These are phyloP conservation scores for Oryza meyeriana DNA, from an alignment of 176 grass and related monocot genomes.

Conservation along the genomic window DNA sequence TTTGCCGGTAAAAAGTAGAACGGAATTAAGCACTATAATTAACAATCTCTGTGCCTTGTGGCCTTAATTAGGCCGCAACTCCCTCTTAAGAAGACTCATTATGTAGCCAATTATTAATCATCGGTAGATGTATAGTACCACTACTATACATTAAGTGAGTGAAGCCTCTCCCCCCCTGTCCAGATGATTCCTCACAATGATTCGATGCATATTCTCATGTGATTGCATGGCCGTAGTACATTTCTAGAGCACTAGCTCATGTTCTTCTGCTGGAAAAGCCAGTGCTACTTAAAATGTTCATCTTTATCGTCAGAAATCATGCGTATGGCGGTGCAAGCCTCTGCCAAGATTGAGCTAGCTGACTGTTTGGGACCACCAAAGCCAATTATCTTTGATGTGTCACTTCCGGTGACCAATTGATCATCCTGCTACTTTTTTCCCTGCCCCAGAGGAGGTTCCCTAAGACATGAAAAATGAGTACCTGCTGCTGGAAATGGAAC, in stretches of 20 bases:
- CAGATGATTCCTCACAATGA: constrained; percentile 41
- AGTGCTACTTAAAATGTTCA: constrained; percentile 29
- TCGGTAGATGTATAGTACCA: neutral
- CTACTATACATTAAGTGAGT: constrained; percentile 17
- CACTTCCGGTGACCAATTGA: neutral
- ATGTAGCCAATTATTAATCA: constrained; percentile 18
- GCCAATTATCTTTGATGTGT: constrained; percentile 1
- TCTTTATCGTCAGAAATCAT: constrained; percentile 29
- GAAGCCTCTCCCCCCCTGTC: constrained; percentile 1
- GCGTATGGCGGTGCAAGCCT: neutral
- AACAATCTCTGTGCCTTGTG: constrained; percentile 29
- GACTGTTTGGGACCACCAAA: constrained; percentile 42
- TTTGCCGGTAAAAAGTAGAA: constrained; percentile 6
- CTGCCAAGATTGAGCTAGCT: constrained; percentile 14
- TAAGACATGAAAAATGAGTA: constrained; percentile 14
- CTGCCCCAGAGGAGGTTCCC: neutral
- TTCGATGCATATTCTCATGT: constrained; percentile 56
- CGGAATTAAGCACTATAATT: constrained; percentile 32
- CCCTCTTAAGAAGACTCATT: constrained; percentile 21
- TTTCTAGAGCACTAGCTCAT: constrained; percentile 46
- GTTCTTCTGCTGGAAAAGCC: constrained; percentile 27
- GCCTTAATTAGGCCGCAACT: constrained; percentile 42
- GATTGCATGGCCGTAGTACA: constrained; percentile 25
- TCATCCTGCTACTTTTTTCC: neutral
- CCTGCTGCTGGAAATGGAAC: constrained; percentile 26